Evolutionary conservation across 2,329 filamentous ascomycete genomes (phyloP).

Genomic region (Fusarium sp.): DNA sequence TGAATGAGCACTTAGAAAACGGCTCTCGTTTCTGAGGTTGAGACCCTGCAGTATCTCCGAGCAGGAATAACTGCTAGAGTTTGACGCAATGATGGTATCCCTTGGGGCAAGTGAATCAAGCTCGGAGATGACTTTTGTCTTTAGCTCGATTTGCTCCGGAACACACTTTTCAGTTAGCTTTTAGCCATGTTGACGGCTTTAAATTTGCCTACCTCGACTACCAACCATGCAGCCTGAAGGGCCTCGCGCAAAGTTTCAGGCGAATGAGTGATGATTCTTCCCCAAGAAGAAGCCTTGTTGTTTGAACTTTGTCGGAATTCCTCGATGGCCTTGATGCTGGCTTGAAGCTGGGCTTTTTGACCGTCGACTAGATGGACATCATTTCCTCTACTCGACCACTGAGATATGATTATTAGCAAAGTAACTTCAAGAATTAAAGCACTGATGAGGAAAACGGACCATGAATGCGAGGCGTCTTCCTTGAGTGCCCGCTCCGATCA

Average conservation of each 20-base stretch:
- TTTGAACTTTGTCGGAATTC: conserved; percentile 32
- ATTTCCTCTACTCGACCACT: conserved; percentile 50
- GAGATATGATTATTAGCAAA: not conserved
- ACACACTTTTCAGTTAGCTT: conserved; percentile 53
- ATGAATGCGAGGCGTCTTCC: conserved; percentile 50
- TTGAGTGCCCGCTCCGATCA: conserved; percentile 50
- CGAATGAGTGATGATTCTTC: conserved; percentile 40
- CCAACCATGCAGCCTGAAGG: conserved; percentile 44
- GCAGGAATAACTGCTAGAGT: conserved; percentile 61
- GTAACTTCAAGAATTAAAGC: accelerated
- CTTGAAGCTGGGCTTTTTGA: conserved; percentile 44
- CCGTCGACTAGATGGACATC: conserved; percentile 49
- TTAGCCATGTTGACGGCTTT: accelerated
- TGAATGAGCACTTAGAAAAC: conserved; percentile 59
- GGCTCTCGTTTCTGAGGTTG: conserved; percentile 48
- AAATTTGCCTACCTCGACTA: conserved; percentile 42
- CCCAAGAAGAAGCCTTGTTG: conserved; percentile 20
- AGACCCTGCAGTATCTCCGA: conserved; percentile 57
- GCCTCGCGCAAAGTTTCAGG: conserved; percentile 34
- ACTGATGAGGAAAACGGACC: conserved; percentile 27
- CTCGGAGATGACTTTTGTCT: conserved; percentile 54
- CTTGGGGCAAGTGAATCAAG: conserved; percentile 54
- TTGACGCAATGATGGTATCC: conserved; percentile 58
- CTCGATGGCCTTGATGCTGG: conserved; percentile 45
- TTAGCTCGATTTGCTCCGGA: conserved; percentile 58